Evolutionary conservation across 805 yeast genomes (phyloP).

Genomic region (Candida stauntonica): DNA sequence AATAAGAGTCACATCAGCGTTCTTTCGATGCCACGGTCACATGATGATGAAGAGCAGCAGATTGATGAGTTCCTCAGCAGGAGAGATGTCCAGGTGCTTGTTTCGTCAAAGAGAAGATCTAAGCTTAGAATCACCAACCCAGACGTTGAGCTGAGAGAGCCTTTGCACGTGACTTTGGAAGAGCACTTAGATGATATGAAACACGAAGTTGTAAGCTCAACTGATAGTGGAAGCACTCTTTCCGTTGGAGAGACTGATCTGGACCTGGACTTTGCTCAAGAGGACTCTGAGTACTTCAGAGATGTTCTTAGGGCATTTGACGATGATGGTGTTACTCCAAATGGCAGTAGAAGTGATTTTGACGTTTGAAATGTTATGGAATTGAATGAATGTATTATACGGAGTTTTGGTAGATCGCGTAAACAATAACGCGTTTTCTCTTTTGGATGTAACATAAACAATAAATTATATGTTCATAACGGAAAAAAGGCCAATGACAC

Average conservation of each 20-base stretch:
- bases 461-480: too few relatives aligned
- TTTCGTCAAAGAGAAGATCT: conserved; percentile 59
- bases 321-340: conserved; percentile 29
- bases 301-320: conserved; percentile 31
- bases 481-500: background rate
- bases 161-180: conserved; percentile 1
- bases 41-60: conserved; percentile 24
- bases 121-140: conserved; percentile 62
- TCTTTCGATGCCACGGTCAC: conserved; percentile 5
- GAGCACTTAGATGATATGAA: conserved; percentile 16
- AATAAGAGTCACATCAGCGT: conserved; percentile 14
- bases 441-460: too few relatives aligned
- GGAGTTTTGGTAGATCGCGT: too few relatives aligned
- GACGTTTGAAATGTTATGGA: background rate
- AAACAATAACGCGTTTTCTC: too few relatives aligned
- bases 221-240: conserved; percentile 8
- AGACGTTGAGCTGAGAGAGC: conserved; percentile 29
- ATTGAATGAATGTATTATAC: background rate
- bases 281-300: conserved; percentile 22
- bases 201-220: conserved; percentile 5
- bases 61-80: conserved; percentile 41
- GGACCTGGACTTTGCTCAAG: conserved; percentile 14
- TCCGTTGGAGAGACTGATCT: conserved; percentile 1
- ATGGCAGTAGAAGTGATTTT: background rate
- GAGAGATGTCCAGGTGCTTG: conserved; percentile 68